These are phyloP conservation scores for Coemansia sp. DNA, from an alignment of 192 early-diverging fungal species.

Conservation along the genomic window DNA sequence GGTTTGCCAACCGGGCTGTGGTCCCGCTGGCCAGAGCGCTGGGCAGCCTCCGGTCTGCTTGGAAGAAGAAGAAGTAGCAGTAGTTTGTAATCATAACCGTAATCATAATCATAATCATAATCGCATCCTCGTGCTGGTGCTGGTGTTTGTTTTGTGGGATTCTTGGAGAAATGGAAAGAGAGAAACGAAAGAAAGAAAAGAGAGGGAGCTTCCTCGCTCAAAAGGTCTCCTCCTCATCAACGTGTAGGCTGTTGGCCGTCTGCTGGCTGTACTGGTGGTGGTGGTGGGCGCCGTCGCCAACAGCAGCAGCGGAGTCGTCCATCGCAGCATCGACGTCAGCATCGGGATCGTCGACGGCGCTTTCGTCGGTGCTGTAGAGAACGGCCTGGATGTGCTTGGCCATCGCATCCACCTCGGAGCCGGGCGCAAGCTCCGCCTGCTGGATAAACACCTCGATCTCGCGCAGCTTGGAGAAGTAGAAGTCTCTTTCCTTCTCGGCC, in stretches of 20 bases:
- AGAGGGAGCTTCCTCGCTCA: constrained; percentile 4
- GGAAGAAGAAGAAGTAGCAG: neutral
- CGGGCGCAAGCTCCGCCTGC: constrained; percentile 63
- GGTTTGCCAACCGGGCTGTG: constrained; percentile 23
- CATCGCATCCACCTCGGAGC: constrained; percentile 56
- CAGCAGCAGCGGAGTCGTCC: neutral
- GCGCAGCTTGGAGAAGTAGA: constrained; percentile 93
- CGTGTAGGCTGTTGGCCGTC: constrained; percentile 21
- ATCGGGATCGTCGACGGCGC: constrained; percentile 20
- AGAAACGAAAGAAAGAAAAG: constrained; percentile 1
- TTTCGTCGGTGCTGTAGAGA: constrained; percentile 86
- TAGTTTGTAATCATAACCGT: neutral
- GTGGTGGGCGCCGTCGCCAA: constrained; percentile 9
- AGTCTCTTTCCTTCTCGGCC: constrained; percentile 95
- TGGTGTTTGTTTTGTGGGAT: neutral
- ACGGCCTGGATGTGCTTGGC: constrained; percentile 82
- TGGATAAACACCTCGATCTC: constrained; percentile 95
- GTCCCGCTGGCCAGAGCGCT: constrained; percentile 22
- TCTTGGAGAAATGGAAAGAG: neutral
- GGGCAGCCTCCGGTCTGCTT: neutral
- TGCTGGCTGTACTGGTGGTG: constrained; percentile 28
- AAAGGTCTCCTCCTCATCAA: constrained; percentile 51
- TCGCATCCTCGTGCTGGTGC: neutral
- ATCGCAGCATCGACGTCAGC: neutral
- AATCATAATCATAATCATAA: no score